These are phyloP conservation scores for Haplosporangium sp. DNA, from an alignment of 371 early-diverging fungal species.

Conservation along the genomic window DNA sequence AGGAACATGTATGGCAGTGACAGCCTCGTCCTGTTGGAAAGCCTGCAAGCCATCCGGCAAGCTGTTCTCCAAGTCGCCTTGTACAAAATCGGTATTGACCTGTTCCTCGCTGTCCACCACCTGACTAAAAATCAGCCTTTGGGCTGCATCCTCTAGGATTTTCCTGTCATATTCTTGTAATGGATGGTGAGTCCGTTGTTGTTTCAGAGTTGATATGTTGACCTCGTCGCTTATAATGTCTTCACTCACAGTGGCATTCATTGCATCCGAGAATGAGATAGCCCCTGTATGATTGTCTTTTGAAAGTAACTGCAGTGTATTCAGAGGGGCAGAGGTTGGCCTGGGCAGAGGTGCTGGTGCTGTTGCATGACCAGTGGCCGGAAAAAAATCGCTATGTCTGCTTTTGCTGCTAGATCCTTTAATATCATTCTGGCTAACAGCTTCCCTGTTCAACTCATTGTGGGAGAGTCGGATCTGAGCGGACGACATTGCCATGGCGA, in stretches of 20 bases:
- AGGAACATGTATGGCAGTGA: constrained; percentile 38
- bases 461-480: constrained; percentile 28
- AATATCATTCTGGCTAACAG: constrained; percentile 24
- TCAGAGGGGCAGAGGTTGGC: constrained; percentile 44
- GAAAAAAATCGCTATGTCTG: constrained; percentile 50
- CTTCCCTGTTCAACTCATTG: constrained; percentile 32
- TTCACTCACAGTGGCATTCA: constrained; percentile 1
- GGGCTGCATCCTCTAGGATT: too few species aligned
- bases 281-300: constrained; percentile 17
- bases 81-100: background rate
- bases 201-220: constrained; percentile 23
- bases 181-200: background rate
- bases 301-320: constrained; percentile 20
- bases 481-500: constrained; percentile 31
- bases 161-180: too few species aligned
- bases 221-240: constrained; percentile 1
- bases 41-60: constrained; percentile 20
- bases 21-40: constrained; percentile 37
- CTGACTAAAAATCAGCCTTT: too few species aligned
- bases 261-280: constrained; percentile 21
- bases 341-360: constrained; percentile 29
- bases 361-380: constrained; percentile 7
- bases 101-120: constrained; percentile 3
- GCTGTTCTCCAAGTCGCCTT: constrained; percentile 1
- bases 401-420: constrained; percentile 25